These are phyloP conservation scores for Athelia sp. DNA, from an alignment of 1,284 basidiomycete genomes.

Conservation along the genomic window DNA sequence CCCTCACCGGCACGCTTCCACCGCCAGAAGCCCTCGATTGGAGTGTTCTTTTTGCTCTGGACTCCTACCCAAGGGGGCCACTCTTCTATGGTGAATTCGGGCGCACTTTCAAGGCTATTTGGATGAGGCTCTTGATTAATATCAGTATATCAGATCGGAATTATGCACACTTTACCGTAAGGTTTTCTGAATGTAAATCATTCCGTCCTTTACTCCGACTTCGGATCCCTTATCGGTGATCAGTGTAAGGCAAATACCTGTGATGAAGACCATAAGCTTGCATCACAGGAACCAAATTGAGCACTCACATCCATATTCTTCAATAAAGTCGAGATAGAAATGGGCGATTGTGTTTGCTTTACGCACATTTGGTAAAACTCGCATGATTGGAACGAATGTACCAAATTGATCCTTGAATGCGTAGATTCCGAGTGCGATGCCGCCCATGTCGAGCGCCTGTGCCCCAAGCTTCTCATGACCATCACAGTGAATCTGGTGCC, in stretches of 20 bases:
- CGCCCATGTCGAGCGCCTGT: conserved; percentile 20
- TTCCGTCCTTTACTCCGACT: too few relatives aligned
- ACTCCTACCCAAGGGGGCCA: conserved; percentile 1
- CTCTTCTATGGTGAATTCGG: background rate
- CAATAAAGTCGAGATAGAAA: conserved; percentile 11
- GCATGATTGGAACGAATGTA: conserved; percentile 5
- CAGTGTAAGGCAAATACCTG: conserved; percentile 5
- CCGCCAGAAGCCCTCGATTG: conserved; percentile 5
- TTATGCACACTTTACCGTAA: too few relatives aligned
- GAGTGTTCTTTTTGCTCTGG: conserved; percentile 7
- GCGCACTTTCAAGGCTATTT: background rate
- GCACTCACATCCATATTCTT: background rate
- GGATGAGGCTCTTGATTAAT: too few relatives aligned
- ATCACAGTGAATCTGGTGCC: conserved; percentile 18
- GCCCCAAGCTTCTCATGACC: conserved; percentile 21
- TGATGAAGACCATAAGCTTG: background rate
- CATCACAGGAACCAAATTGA: background rate
- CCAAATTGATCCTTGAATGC: conserved; percentile 20
- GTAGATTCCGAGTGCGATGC: conserved; percentile 17
- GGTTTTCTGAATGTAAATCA: too few relatives aligned
- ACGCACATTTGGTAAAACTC: conserved; percentile 16
- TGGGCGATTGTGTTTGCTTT: conserved; percentile 16
- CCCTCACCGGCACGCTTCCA: conserved; percentile 7
- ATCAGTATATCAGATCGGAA: too few relatives aligned
- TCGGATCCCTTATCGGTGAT: background rate